phyloP scores from a whole-genome alignment of 441 rosid genomes.

The Omphalea diandra region DNA sequence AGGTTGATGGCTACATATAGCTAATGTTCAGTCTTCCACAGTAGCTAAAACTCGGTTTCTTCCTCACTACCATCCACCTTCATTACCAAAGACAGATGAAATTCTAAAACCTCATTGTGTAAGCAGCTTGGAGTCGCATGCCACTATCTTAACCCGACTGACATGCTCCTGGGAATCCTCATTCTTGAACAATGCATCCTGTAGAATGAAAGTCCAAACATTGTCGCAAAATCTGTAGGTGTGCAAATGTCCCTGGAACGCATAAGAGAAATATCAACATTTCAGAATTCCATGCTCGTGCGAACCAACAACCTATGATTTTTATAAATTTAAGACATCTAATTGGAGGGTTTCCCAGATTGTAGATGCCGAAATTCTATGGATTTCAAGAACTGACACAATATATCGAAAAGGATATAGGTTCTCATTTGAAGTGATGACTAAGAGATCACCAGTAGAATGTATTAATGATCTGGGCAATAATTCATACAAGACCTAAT shows the following conservation, averaged over 20 bases:
- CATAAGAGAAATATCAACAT: slow-evolving; percentile 4
- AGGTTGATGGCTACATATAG: slow-evolving; percentile 29
- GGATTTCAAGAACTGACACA: too few relatives aligned
- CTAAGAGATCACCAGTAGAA: too few relatives aligned
- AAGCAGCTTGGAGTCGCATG: slow-evolving; percentile 94
- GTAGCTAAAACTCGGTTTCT: slow-evolving; percentile 16
- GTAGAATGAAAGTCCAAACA: slow-evolving; percentile 97
- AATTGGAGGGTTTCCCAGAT: too few relatives aligned
- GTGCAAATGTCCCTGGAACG: slow-evolving; percentile 89
- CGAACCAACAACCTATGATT: background rate
- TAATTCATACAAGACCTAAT: too few relatives aligned
- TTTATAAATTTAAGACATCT: too few relatives aligned
- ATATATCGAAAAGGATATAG: too few relatives aligned
- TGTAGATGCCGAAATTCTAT: too few relatives aligned
- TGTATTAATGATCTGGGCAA: too few relatives aligned
- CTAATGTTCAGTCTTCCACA: slow-evolving; percentile 17
- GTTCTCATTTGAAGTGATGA: too few relatives aligned
- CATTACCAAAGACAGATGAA: slow-evolving; percentile 18
- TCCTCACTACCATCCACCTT: slow-evolving; percentile 14
- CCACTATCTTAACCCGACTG: slow-evolving; percentile 85
- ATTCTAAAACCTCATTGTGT: slow-evolving; percentile 45
- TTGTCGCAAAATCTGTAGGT: slow-evolving; percentile 99
- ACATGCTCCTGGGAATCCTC: slow-evolving; percentile 67
- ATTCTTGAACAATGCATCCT: slow-evolving; percentile 63
- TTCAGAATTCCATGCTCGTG: background rate